A percentile compares a stretch with the other conserved stretches of the same genome.
Conservation (phyloP, 1,139 yeast genomes). For the Scheffersomyces illinoinensis region DNA sequence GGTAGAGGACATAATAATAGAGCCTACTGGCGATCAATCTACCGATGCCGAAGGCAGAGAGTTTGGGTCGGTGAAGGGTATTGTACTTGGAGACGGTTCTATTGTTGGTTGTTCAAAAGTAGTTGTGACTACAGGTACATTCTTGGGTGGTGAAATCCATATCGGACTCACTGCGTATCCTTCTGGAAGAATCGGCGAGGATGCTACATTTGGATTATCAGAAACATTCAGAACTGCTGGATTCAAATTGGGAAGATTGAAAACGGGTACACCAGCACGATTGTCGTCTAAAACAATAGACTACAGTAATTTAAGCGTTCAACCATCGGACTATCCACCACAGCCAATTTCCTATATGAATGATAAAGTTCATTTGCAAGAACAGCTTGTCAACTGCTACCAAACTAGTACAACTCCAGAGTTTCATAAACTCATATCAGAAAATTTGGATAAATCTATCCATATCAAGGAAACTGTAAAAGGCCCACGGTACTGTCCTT, state of each 20-base stretch:
- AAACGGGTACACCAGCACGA: slow-evolving; percentile 98
- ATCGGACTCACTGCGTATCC: slow-evolving; percentile 80
- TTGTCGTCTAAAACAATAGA: slow-evolving; percentile 71
- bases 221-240: slow-evolving; percentile 75
- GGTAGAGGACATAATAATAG: slow-evolving; percentile 84
- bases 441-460: slow-evolving; percentile 76
- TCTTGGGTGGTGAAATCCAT: slow-evolving; percentile 91
- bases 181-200: slow-evolving; percentile 93
- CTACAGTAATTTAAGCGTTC: slow-evolving; percentile 57
- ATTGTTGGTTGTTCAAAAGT: slow-evolving; percentile 63
- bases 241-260: slow-evolving; percentile 82
- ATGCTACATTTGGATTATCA: slow-evolving; percentile 86
- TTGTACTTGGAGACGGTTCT: slow-evolving; percentile 67
- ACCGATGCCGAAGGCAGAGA: slow-evolving; percentile 35
- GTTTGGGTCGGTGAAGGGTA: slow-evolving; percentile 60
- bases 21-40: slow-evolving; percentile 24
- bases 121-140: slow-evolving; percentile 94
- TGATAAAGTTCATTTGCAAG: slow-evolving; percentile 58
- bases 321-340: slow-evolving; percentile 77
- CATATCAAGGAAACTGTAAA: slow-evolving; percentile 93
- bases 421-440: slow-evolving; percentile 67
- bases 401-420: slow-evolving; percentile 77
- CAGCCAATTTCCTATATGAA: slow-evolving; percentile 91
- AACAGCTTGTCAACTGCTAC: slow-evolving; percentile 67
- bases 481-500: slow-evolving; percentile 98